phyloP scores from a whole-genome alignment of 257 asterid species.

The Dorcoceras hygrometricum region DNA sequence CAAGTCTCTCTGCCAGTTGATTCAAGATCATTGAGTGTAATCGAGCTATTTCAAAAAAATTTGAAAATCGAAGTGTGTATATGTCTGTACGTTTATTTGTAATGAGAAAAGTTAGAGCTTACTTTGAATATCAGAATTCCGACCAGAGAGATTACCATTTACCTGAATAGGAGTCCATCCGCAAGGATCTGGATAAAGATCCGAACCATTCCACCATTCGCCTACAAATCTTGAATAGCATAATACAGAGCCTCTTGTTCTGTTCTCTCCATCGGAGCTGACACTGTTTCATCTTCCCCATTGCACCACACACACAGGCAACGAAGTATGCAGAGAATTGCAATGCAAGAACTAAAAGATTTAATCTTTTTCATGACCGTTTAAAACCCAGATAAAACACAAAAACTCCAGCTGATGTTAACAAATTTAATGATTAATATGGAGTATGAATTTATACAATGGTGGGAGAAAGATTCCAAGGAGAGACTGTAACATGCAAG shows the following conservation, averaged over 20 bases:
- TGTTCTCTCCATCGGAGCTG: constrained; percentile 63
- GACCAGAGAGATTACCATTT: not conserved
- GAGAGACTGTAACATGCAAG: constrained; percentile 28
- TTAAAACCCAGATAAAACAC: constrained; percentile 19
- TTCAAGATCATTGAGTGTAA: no score
- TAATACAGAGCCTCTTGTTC: constrained; percentile 73
- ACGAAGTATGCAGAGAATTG: constrained; percentile 29
- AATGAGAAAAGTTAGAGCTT: no score
- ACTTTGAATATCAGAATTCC: no score
- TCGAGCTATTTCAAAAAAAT: no score
- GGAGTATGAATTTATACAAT: not conserved
- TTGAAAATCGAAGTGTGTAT: no score
- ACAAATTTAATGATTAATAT: not conserved
- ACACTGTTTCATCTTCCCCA: constrained; percentile 48
- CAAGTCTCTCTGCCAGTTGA: no score
- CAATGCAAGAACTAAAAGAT: constrained; percentile 24
- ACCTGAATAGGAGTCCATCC: constrained; percentile 99
- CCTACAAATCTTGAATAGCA: constrained; percentile 90
- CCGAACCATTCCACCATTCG: constrained; percentile 96
- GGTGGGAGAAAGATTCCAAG: not conserved
- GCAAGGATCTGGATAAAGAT: constrained; percentile 99
- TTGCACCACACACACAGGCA: constrained; percentile 39
- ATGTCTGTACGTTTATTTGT: no score
- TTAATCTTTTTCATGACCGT: constrained; percentile 41
- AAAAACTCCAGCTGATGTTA: not conserved